Evolutionary conservation across 140 eudicot genomes (phyloP).

Genomic region (Flaveria floridana): DNA sequence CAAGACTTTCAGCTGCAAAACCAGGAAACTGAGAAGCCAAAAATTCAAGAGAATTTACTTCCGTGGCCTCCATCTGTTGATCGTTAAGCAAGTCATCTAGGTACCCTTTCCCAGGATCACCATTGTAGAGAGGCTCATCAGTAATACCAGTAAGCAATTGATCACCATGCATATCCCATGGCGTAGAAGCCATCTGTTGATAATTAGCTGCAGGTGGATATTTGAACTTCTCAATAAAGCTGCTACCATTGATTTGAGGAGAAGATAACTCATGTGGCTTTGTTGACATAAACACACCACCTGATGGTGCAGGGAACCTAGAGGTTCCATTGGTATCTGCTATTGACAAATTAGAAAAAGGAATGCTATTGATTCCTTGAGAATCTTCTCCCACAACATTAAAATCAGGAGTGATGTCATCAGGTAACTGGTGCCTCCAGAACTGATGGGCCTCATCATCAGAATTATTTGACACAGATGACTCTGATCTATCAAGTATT

Average conservation of each 20-base stretch:
- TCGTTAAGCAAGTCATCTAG: constrained; percentile 48
- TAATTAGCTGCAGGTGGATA: constrained; percentile 46
- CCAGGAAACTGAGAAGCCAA: constrained; percentile 88
- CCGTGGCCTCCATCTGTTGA: constrained; percentile 46
- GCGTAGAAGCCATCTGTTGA: constrained; percentile 42
- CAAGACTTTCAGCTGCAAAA: constrained; percentile 92
- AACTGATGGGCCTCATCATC: constrained; percentile 89
- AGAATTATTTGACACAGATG: constrained; percentile 66
- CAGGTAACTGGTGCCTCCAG: constrained; percentile 92
- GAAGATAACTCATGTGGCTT: constrained; percentile 26
- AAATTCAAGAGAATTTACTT: constrained; percentile 69
- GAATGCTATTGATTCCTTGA: constrained; percentile 41
- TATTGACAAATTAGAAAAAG: constrained; percentile 61
- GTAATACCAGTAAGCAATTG: constrained; percentile 40
- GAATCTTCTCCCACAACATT: constrained; percentile 53
- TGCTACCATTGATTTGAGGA: constrained; percentile 38
- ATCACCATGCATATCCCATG: constrained; percentile 68
- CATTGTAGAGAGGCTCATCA: constrained; percentile 49
- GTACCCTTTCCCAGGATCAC: constrained; percentile 49
- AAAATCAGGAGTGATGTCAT: constrained; percentile 90
- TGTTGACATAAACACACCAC: neutral
- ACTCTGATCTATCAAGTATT: constrained; percentile 66
- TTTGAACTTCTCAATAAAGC: constrained; percentile 46
- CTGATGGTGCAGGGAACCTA: constrained; percentile 33
- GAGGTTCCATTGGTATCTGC: constrained; percentile 45